These are phyloP conservation scores for Solanum medicagineum DNA, from an alignment of 257 asterid genomes.

Conservation along the genomic window DNA sequence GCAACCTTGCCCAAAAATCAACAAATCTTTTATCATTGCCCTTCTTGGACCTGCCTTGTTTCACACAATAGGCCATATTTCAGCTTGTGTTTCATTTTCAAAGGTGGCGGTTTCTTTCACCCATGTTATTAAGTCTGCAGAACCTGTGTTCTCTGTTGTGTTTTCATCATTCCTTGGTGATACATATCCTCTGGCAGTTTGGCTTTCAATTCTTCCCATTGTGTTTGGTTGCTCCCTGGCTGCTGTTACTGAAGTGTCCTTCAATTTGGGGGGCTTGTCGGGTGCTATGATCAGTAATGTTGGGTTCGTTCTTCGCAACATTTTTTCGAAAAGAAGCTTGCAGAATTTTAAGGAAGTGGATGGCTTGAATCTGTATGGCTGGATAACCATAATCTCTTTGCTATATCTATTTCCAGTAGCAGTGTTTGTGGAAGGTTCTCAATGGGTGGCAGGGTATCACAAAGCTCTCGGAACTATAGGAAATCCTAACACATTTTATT, in stretches of 20 bases:
- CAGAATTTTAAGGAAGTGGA: slow-evolving; percentile 77
- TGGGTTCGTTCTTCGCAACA: slow-evolving; percentile 80
- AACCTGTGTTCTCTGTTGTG: slow-evolving; percentile 83
- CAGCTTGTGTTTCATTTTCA: slow-evolving; percentile 96
- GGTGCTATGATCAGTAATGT: slow-evolving; percentile 92
- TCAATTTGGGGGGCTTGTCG: slow-evolving; percentile 67
- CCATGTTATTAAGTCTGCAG: slow-evolving; percentile 92
- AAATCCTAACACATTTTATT: slow-evolving; percentile 44
- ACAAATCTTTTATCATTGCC: slow-evolving; percentile 64
- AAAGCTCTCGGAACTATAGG: slow-evolving; percentile 58
- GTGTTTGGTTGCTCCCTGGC: slow-evolving; percentile 97
- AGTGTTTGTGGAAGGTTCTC: slow-evolving; percentile 81
- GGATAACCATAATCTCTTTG: slow-evolving; percentile 68
- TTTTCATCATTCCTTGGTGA: slow-evolving; percentile 80
- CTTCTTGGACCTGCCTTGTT: slow-evolving; percentile 92
- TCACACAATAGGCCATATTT: slow-evolving; percentile 88
- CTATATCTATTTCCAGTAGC: slow-evolving; percentile 82
- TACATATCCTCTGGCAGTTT: slow-evolving; percentile 61
- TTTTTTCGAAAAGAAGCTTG: slow-evolving; percentile 81
- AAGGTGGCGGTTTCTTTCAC: slow-evolving; percentile 97
- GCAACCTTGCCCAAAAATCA: slow-evolving; percentile 71
- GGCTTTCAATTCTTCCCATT: slow-evolving; percentile 87
- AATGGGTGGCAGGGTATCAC: slow-evolving; percentile 82
- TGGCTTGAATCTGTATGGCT: slow-evolving; percentile 88
- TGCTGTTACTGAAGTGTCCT: slow-evolving; percentile 90